Conservation (phyloP, 108 stramenopile genomes). For the Cyclostephanos invisitatus region DNA sequence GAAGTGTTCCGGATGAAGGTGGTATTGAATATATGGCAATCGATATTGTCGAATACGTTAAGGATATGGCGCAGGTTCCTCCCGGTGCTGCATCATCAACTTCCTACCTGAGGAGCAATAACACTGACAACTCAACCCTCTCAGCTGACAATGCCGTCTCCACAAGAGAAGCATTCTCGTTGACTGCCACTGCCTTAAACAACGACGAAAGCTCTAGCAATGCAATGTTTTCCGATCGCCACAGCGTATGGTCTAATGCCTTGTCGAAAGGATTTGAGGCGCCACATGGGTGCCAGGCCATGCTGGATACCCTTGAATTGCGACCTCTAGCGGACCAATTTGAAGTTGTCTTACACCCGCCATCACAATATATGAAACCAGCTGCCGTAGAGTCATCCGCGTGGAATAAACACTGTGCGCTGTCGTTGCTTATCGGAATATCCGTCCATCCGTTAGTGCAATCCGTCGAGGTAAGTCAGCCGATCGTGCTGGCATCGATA, state of each 20-base stretch:
- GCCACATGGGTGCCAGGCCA: constrained; percentile 25
- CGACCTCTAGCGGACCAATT: constrained; percentile 10
- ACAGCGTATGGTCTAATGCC: constrained; percentile 35
- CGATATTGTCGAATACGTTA: constrained; percentile 27
- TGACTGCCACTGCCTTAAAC: constrained; percentile 17
- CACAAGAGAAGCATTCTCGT: constrained; percentile 37
- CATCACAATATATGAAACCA: constrained; percentile 15
- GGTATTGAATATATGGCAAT: constrained; percentile 2
- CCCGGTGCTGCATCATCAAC: constrained; percentile 1
- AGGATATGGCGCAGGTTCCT: constrained; percentile 23
- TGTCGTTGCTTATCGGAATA: constrained; percentile 40
- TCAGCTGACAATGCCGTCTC: neutral
- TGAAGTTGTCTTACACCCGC: constrained; percentile 32
- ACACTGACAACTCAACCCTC: neutral
- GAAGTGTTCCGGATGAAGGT: neutral
- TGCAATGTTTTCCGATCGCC: neutral
- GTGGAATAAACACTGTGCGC: constrained; percentile 39
- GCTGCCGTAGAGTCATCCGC: constrained; percentile 21
- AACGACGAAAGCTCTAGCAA: neutral
- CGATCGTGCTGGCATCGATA: constrained; percentile 24
- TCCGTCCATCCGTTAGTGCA: constrained; percentile 34
- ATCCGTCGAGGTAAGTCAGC: constrained; percentile 32
- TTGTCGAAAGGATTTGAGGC: constrained; percentile 33
- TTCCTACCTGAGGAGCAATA: neutral
- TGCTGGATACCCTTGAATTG: constrained; percentile 36